Evolutionary conservation across 2,329 filamentous ascomycete species (phyloP).

Genomic region (Zarea fungicola): DNA sequence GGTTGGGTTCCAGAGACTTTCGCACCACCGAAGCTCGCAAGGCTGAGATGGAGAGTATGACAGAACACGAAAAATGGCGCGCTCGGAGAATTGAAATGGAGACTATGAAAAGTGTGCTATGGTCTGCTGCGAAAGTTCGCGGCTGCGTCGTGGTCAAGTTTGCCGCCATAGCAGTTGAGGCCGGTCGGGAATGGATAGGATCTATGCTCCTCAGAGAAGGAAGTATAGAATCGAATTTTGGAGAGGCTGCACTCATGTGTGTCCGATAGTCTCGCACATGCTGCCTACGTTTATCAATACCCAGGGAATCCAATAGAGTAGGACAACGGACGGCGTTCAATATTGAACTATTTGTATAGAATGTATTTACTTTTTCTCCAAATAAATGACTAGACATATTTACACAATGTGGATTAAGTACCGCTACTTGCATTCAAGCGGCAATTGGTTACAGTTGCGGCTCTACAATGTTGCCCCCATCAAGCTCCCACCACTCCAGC

Average conservation of each 20-base stretch:
- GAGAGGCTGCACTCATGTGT: constrained; percentile 76
- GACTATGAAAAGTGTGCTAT: constrained; percentile 57
- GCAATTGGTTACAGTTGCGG: not conserved
- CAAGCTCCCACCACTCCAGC: not conserved
- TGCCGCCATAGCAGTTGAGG: constrained; percentile 74
- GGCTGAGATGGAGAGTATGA: constrained; percentile 29
- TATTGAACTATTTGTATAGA: too few species aligned
- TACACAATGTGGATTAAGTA: too few species aligned
- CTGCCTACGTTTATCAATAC: constrained; percentile 2
- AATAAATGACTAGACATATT: too few species aligned
- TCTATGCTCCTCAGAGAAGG: constrained; percentile 70
- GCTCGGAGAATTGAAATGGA: constrained; percentile 53
- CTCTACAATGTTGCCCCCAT: not conserved
- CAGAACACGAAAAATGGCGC: constrained; percentile 49
- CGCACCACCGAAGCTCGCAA: constrained; percentile 46
- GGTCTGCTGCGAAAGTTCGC: constrained; percentile 75
- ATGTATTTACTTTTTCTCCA: too few species aligned
- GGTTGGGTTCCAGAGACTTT: constrained; percentile 81
- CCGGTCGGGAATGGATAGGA: constrained; percentile 73
- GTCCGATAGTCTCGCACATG: constrained; percentile 42
- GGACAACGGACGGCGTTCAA: too few species aligned
- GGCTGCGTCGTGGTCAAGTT: constrained; percentile 91
- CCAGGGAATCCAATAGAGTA: too few species aligned
- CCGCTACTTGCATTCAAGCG: too few species aligned
- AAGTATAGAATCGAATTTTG: constrained; percentile 66